phyloP scores from a whole-genome alignment of 2,329 filamentous ascomycete species.

The Diaporthe citriasiana region DNA sequence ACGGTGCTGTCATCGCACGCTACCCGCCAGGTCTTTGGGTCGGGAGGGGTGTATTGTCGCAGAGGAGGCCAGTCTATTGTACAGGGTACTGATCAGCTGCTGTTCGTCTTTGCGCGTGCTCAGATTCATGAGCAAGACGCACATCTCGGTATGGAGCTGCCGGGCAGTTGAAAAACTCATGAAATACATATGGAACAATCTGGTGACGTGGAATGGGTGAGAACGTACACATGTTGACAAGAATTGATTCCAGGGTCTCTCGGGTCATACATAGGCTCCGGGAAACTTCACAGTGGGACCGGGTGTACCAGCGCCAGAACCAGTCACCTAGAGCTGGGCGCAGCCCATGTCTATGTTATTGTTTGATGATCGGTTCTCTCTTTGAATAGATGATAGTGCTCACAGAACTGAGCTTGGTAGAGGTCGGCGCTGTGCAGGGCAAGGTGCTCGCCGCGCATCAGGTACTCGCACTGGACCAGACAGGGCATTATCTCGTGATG shows the following conservation, averaged over 20 bases:
- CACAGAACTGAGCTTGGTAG: conserved; percentile 53
- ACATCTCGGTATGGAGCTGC: no score
- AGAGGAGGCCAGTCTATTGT: conserved; percentile 49
- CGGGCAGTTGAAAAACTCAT: no score
- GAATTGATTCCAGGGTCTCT: conserved; percentile 53
- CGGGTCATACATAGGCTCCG: conserved; percentile 52
- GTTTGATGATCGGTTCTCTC: neutral
- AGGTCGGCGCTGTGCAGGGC: conserved; percentile 55
- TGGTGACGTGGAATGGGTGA: neutral
- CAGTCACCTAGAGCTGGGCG: conserved; percentile 53
- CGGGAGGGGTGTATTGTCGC: conserved; percentile 52
- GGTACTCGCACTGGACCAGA: conserved; percentile 51
- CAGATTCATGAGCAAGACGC: no score
- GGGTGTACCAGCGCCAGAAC: conserved; percentile 50
- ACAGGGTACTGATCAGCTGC: neutral
- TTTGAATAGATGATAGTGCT: no score
- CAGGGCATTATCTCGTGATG: no score
- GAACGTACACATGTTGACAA: conserved; percentile 51
- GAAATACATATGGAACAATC: no score
- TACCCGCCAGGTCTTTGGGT: conserved; percentile 53
- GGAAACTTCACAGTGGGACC: conserved; percentile 51
- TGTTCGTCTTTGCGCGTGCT: no score
- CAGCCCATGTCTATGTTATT: conserved; percentile 51
- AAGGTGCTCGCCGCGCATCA: conserved; percentile 58
- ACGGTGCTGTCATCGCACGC: conserved; percentile 55